phyloP scores from a whole-genome alignment of 2,329 filamentous ascomycete genomes.

The Colletotrichum sp. region DNA sequence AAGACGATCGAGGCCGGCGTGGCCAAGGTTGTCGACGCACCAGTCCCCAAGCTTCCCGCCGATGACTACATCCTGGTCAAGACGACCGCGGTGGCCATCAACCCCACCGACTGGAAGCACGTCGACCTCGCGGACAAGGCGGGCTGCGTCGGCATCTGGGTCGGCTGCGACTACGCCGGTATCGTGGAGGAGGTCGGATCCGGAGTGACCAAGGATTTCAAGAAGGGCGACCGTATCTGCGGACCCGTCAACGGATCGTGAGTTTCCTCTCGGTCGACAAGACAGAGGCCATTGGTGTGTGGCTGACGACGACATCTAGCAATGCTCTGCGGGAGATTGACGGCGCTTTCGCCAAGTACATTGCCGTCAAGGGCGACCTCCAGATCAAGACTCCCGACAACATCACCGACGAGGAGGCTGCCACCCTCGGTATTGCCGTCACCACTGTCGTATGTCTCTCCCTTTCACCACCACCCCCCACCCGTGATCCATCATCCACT shows the following conservation, averaged over 20 bases:
- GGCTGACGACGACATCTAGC: neutral
- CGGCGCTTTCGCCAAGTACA: conserved; percentile 47
- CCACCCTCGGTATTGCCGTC: conserved; percentile 48
- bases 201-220: conserved; percentile 45
- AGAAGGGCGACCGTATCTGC: conserved; percentile 51
- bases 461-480: neutral
- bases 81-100: conserved; percentile 39
- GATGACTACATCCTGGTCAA: conserved; percentile 38
- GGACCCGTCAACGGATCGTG: conserved; percentile 43
- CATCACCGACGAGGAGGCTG: conserved; percentile 50
- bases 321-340: conserved; percentile 32
- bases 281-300: neutral
- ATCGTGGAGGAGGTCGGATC: conserved; percentile 50
- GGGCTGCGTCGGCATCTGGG: conserved; percentile 24
- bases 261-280: neutral
- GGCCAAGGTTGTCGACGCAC: conserved; percentile 33
- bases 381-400: conserved; percentile 49
- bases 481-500: neutral
- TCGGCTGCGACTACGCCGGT: conserved; percentile 54
- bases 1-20: conserved; percentile 22
- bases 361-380: conserved; percentile 41
- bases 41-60: conserved; percentile 24
- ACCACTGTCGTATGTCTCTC: conserved; percentile 39
- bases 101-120: conserved; percentile 41
- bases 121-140: conserved; percentile 26